Evolutionary conservation across 345 rosid genomes (phyloP).

Genomic region (Moricandia arvensis): DNA sequence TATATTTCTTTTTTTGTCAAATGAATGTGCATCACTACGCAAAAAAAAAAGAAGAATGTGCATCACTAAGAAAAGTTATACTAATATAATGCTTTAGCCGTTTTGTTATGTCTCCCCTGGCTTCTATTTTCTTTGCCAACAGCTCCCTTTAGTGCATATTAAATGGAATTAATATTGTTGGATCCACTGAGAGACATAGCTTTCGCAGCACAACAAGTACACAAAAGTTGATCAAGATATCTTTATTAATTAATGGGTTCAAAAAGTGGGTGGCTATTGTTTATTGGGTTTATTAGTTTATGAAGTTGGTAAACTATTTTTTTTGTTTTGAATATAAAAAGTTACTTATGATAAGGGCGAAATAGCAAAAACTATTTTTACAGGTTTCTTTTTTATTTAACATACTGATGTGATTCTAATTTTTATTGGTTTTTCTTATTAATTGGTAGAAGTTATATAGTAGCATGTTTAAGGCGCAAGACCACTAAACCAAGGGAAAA

Average conservation of each 20-base stretch:
- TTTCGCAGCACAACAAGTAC: slow-evolving; percentile 35
- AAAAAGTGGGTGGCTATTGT: slow-evolving; percentile 14
- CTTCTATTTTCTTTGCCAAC: not conserved
- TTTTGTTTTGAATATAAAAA: no score
- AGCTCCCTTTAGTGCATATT: slow-evolving; percentile 7
- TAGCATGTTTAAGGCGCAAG: not conserved
- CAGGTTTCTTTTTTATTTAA: not conserved
- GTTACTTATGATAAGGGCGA: no score
- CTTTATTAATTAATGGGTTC: slow-evolving; percentile 6
- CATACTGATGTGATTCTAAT: not conserved
- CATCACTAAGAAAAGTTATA: not conserved
- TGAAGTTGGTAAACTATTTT: not conserved
- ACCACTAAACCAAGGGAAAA: not conserved
- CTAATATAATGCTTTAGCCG: not conserved
- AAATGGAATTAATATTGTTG: slow-evolving; percentile 13
- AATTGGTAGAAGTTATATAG: not conserved
- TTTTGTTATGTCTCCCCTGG: not conserved
- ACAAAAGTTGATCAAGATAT: slow-evolving; percentile 21
- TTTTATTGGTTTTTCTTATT: not conserved
- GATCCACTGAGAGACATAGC: slow-evolving; percentile 32
- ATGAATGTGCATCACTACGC: not conserved
- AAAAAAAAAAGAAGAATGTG: no score
- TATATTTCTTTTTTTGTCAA: not conserved
- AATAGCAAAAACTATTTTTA: not conserved
- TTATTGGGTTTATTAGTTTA: not conserved